Evolutionary conservation across 163 green algal genomes (phyloP), one percentile per base, ranked within the genome.

Genomic region (Dunaliella salina): DNA sequence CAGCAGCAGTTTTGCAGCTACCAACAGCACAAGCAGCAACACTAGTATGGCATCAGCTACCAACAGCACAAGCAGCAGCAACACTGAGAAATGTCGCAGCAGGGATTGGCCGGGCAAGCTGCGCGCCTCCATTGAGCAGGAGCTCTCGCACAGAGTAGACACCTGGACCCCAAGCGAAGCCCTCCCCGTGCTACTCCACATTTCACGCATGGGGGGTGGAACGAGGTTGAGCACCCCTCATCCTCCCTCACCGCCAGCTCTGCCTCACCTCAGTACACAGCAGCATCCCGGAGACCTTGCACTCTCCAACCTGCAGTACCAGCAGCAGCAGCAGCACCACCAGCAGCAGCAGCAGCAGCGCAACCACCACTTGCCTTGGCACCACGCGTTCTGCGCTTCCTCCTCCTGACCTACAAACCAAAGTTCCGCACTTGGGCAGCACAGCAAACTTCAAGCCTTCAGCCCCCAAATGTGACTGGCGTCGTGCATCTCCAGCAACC

Each of bases 1-100:
- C n/a, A n/a, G n/a, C n/a, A n/a, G n/a, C n/a, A n/a, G n/a, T n/a
- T n/a, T n/a, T n/a, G n/a, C n/a, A n/a, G n/a, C n/a, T n/a, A n/a
- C n/a, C n/a, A n/a, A n/a, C n/a, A n/a, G n/a, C 75, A 35, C 24
- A 17, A 81, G 75, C 75, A 81, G 75, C 75, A 81, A n/a, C 75
- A 81, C 24, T 26, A 81, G 20, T 26, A 81, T 26, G 24, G n/a
- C 4, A 26, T 18, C 75, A 81, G 29, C 8, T 26, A 22, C 18
- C 32, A 40, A 1, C 75, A 34, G 30, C 75, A 26, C 3, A 35
- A 81, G 75, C 75, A 29, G 22, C 63, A 75, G 24, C 63, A 26
- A 12, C 63, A 75, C 22, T 75, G 63, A n/a, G n/a, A n/a, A n/a
- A 75, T 30, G 22, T 30, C 1, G 11, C 63, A 75, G 63, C 24